A percentile compares a stretch with the other conserved stretches of the same genome.
These are phyloP conservation scores for Cladosporium cucumerinum DNA, from an alignment of 2,329 filamentous ascomycete species.

Conservation along the genomic window DNA sequence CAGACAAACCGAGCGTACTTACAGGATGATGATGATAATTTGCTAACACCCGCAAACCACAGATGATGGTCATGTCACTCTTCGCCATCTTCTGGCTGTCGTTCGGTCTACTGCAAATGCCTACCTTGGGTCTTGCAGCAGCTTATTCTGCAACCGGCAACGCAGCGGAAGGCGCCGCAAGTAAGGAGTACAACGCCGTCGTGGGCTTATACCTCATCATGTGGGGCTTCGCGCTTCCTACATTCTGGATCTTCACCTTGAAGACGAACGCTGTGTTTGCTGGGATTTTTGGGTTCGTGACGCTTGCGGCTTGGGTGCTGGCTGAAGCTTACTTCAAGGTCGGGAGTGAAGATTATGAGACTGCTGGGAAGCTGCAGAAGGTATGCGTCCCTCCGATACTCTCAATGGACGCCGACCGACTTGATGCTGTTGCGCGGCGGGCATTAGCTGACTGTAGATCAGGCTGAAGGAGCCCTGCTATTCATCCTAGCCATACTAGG, in stretches of 20 bases:
- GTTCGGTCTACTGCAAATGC: conserved; percentile 51
- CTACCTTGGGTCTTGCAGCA: conserved; percentile 46
- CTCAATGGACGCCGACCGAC: background rate
- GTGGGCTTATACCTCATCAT: conserved; percentile 39
- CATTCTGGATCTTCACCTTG: background rate
- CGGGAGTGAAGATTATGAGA: conserved; percentile 42
- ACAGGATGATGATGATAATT: no score
- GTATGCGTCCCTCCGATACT: conserved; percentile 29
- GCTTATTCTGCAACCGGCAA: conserved; percentile 43
- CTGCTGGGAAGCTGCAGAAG: conserved; percentile 46
- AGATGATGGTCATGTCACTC: conserved; percentile 52
- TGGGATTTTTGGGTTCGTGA: conserved; percentile 43
- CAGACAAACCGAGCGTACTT: no score
- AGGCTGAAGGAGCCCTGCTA: background rate
- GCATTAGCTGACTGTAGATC: background rate
- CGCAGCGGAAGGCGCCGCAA: conserved; percentile 44
- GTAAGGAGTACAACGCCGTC: conserved; percentile 48
- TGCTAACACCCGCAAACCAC: no score
- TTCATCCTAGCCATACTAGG: background rate
- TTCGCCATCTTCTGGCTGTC: conserved; percentile 54
- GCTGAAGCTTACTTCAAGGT: conserved; percentile 51
- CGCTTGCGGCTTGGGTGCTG: conserved; percentile 45
- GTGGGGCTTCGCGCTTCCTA: background rate
- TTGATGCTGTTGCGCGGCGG: background rate
- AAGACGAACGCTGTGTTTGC: background rate